Evolutionary conservation across 2,329 filamentous ascomycete species (phyloP).

Genomic region (Fusarium sambucinum): DNA sequence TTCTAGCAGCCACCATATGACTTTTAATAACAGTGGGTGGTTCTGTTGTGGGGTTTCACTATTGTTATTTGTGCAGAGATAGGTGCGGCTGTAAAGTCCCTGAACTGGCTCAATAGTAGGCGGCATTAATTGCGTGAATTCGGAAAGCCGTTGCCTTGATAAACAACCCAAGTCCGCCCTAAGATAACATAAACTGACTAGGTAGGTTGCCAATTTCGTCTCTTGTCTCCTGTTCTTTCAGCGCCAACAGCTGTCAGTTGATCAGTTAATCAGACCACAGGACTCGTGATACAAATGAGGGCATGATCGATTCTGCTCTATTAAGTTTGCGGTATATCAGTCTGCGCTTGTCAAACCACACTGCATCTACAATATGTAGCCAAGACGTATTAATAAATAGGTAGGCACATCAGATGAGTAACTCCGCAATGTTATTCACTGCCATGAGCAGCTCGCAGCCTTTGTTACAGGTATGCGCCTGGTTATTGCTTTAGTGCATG

Average conservation of each 20-base stretch:
- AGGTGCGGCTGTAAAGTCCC: slow-evolving; percentile 31
- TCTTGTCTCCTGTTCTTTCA: not conserved
- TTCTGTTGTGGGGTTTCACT: slow-evolving; percentile 29
- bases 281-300: slow-evolving; percentile 18
- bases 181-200: not conserved
- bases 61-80: slow-evolving; percentile 13
- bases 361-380: not conserved
- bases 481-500: not conserved
- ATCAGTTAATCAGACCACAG: slow-evolving; percentile 1
- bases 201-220: not conserved
- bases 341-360: not conserved
- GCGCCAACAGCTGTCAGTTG: not conserved
- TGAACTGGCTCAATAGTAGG: slow-evolving; percentile 4
- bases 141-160: not conserved
- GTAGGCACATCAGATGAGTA: not conserved
- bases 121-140: not conserved
- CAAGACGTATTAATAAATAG: not conserved
- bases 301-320: not conserved
- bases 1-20: slow-evolving; percentile 27
- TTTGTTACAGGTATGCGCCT: not conserved
- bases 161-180: not conserved
- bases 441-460: not conserved
- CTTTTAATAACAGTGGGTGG: slow-evolving; percentile 7
- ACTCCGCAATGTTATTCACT: not conserved
- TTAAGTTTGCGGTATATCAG: not conserved